Percentiles rank a stretch among this genome's conserved stretches.
Conservation (phyloP, 805 yeast genomes). For the Saturnispora galanensis region DNA sequence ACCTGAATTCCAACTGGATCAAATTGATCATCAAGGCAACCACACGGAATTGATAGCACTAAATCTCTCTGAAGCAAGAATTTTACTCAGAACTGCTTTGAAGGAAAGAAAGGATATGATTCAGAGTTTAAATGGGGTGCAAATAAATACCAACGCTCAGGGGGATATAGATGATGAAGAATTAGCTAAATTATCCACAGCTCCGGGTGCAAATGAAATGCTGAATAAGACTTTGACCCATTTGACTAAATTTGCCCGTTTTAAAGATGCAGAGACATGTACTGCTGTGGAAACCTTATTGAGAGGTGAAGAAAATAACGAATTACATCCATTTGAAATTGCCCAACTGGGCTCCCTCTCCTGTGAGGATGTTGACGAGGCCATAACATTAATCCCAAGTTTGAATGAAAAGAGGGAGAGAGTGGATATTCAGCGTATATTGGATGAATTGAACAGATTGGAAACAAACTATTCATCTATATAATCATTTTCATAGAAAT, state of each 20-base stretch:
- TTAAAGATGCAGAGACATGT: slow-evolving; percentile 85
- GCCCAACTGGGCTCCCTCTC: slow-evolving; percentile 82
- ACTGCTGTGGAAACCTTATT: slow-evolving; percentile 86
- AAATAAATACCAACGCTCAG: slow-evolving; percentile 20
- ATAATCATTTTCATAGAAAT: slow-evolving; percentile 24
- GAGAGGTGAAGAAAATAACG: slow-evolving; percentile 59
- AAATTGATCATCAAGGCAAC: slow-evolving; percentile 72
- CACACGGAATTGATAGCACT: slow-evolving; percentile 71
- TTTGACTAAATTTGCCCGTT: slow-evolving; percentile 75
- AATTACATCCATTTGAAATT: slow-evolving; percentile 88
- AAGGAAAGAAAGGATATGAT: slow-evolving; percentile 57
- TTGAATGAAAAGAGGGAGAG: slow-evolving; percentile 72
- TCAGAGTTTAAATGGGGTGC: slow-evolving; percentile 27
- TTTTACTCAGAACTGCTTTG: slow-evolving; percentile 82
- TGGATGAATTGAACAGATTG: slow-evolving; percentile 74
- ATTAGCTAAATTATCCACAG: slow-evolving; percentile 41
- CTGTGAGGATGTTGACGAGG: slow-evolving; percentile 95
- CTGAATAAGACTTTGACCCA: slow-evolving; percentile 87
- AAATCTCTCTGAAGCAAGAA: slow-evolving; percentile 81
- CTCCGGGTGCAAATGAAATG: slow-evolving; percentile 77
- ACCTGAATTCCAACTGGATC: slow-evolving; percentile 80
- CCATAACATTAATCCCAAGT: slow-evolving; percentile 88
- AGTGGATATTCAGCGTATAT: slow-evolving; percentile 74
- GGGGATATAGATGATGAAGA: slow-evolving; percentile 36
- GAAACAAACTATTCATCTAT: slow-evolving; percentile 32